Evolutionary conservation across 441 rosid species (phyloP), one percentile per base, ranked within the genome.

Genomic region (Euphorbia celastroides): DNA sequence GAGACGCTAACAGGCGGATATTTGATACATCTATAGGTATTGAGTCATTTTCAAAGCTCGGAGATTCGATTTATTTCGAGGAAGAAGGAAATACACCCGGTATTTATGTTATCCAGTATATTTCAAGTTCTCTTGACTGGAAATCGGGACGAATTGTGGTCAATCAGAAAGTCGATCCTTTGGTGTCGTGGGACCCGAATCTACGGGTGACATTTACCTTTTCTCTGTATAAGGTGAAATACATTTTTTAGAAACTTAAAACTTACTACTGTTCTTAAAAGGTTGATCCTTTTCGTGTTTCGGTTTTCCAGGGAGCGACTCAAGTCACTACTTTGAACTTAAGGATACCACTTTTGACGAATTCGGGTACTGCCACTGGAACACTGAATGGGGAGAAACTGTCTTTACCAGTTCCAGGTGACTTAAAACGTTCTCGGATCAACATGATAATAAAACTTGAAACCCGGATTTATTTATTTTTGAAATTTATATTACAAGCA

Each of bases 11-110:
- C 30, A 34, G 34, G 31, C 26, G 61, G 34, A 46, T 62, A 12
- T 34, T 22, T 64, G 32, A 58, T 56, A 56, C 23, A 5, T 23
- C 0, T 30, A 70, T 67, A 90, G 97, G 96, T 60, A 80, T 89
- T 71, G 97, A 94, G 74, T 94, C 96, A 0, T 94, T 94, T 77
- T 88, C 99, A 27, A 94, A 94, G 80, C 81, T 91, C 52, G 99
- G 99, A 76, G 99, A 91, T 82, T 94, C 97, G 46, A 89, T 94
- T 58, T 94, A 89, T 62, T 94, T 91, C 67, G 90, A 91, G 81
- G 90, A 86, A 79, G 86, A 82, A 78, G 92, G 91, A 12, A 70
- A 72, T 7, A 36, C 63, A 75, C 96, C 93, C 20, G 78, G 86
- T 67, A 88, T 94, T 75, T 94, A 91, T 73, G 74, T 91, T 68